phyloP scores from a whole-genome alignment of 345 rosid genomes.

The Erysimum cheiranthoides region DNA sequence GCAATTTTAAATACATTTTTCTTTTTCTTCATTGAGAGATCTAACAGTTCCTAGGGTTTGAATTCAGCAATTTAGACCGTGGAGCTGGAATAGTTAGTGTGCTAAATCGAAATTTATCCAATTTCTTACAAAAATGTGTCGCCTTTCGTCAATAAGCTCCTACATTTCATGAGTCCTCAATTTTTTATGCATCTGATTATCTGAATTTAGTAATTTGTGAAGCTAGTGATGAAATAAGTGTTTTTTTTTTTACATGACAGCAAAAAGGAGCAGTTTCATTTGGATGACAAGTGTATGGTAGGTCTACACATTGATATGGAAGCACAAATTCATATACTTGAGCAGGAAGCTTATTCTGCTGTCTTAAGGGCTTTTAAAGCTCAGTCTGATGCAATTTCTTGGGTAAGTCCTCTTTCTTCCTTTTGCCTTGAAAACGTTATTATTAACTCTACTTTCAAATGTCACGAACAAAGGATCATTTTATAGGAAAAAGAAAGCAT shows the following conservation, averaged over 20 bases:
- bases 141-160: not conserved
- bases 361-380: conserved; percentile 92
- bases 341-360: conserved; percentile 95
- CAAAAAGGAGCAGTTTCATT: conserved; percentile 12
- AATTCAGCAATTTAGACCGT: not conserved
- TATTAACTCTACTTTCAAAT: not conserved
- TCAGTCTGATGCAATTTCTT: conserved; percentile 91
- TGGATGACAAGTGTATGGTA: conserved; percentile 31
- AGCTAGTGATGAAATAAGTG: not conserved
- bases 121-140: not conserved
- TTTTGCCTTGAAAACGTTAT: not conserved
- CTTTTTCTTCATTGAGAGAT: conserved; percentile 14
- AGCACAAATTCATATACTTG: conserved; percentile 80
- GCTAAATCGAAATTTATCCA: not conserved
- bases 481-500: conserved; percentile 84
- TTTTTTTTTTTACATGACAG: conserved; percentile 9
- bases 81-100: no score
- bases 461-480: not conserved
- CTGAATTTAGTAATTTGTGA: not conserved
- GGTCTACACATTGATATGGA: conserved; percentile 62
- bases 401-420: conserved; percentile 57
- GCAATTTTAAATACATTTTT: not conserved
- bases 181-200: not conserved
- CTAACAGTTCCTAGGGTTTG: conserved; percentile 28
- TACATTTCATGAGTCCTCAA: not conserved